Percentiles rank a stretch among this genome's conserved stretches.
phyloP scores from a whole-genome alignment of 768 basidiomycete species.

The Ramaria rubella region DNA sequence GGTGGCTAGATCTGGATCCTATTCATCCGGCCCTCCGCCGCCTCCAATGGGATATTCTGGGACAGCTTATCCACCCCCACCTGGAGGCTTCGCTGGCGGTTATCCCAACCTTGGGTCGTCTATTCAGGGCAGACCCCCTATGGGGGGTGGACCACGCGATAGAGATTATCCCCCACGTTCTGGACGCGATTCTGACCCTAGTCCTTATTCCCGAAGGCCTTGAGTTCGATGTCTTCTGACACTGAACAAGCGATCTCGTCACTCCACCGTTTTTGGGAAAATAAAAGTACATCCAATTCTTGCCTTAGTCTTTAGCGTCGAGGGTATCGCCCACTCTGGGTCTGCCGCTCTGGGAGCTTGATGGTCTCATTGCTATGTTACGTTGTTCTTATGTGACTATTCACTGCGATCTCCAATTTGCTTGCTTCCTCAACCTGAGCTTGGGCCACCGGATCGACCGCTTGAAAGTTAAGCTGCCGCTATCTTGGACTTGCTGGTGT shows the following conservation, averaged over 20 bases:
- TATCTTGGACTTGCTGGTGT: background rate
- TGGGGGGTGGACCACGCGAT: slow-evolving; percentile 30
- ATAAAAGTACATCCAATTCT: slow-evolving; percentile 5
- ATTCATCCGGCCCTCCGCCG: slow-evolving; percentile 27
- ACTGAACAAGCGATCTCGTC: background rate
- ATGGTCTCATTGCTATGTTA: background rate
- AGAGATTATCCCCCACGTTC: slow-evolving; percentile 28
- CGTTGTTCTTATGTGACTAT: background rate
- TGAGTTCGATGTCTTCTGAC: background rate
- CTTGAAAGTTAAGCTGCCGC: background rate
- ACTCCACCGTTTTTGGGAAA: background rate
- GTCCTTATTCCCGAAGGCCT: slow-evolving; percentile 5
- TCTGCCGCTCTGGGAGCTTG: slow-evolving; percentile 5
- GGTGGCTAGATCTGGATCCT: slow-evolving; percentile 40
- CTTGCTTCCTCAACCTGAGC: background rate
- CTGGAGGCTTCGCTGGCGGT: slow-evolving; percentile 33
- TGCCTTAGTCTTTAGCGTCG: slow-evolving; percentile 4
- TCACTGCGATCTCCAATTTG: background rate
- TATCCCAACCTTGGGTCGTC: slow-evolving; percentile 34
- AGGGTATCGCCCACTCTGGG: background rate
- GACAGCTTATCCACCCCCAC: slow-evolving; percentile 20
- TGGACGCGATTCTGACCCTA: slow-evolving; percentile 25
- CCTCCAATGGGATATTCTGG: slow-evolving; percentile 12
- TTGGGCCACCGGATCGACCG: background rate
- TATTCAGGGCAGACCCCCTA: slow-evolving; percentile 25